phyloP scores from a whole-genome alignment of 495 filamentous ascomycete genomes.

The Lepidopterella palustris region DNA sequence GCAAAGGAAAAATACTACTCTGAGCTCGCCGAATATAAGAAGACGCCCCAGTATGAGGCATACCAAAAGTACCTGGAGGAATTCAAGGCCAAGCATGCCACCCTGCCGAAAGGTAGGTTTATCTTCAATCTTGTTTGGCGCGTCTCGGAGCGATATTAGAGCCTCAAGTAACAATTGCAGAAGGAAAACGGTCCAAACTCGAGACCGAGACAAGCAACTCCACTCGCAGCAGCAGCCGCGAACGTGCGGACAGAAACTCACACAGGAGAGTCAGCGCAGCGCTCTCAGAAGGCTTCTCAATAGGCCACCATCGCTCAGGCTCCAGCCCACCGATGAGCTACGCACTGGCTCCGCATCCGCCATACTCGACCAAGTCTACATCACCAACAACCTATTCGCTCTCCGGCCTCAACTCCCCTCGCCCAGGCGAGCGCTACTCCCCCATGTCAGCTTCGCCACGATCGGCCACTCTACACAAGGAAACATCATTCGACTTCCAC shows the following conservation, averaged over 20 bases:
- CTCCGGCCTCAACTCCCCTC: slow-evolving; percentile 18
- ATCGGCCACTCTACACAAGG: slow-evolving; percentile 15
- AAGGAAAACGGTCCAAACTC: slow-evolving; percentile 36
- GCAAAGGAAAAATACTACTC: slow-evolving; percentile 66
- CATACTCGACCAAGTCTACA: slow-evolving; percentile 17
- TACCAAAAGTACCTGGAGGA: slow-evolving; percentile 58
- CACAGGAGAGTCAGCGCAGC: slow-evolving; percentile 9
- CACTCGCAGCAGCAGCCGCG: slow-evolving; percentile 18
- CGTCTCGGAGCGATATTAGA: too few relatives aligned
- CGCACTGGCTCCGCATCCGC: slow-evolving; percentile 6
- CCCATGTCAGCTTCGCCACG: slow-evolving; percentile 24
- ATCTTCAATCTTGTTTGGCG: neutral
- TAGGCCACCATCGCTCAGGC: slow-evolving; percentile 5
- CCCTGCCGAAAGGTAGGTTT: slow-evolving; percentile 34
- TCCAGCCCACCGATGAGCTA: slow-evolving; percentile 9
- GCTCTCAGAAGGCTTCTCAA: slow-evolving; percentile 1
- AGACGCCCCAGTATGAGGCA: slow-evolving; percentile 59
- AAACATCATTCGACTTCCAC: slow-evolving; percentile 14
- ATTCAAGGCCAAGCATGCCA: slow-evolving; percentile 59
- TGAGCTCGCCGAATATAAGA: slow-evolving; percentile 65
- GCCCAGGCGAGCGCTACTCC: slow-evolving; percentile 20
- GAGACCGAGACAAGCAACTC: slow-evolving; percentile 31
- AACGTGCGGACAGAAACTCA: neutral
- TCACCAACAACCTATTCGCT: slow-evolving; percentile 18
- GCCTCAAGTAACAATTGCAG: slow-evolving; percentile 9